Evolutionary conservation across 768 basidiomycete genomes (phyloP).

Genomic region (Lactarius deliciosus): DNA sequence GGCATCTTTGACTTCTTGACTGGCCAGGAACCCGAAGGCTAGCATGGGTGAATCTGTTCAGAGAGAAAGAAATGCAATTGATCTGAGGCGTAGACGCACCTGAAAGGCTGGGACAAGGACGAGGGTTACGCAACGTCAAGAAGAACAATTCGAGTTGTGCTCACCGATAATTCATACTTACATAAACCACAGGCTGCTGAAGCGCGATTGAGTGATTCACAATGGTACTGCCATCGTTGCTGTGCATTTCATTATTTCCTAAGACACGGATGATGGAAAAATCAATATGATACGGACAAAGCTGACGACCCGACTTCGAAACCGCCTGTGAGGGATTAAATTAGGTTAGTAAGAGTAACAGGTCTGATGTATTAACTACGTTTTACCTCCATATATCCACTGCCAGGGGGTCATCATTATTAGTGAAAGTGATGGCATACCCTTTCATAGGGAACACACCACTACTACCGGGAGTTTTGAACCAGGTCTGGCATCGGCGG

Average conservation of each 20-base stretch:
- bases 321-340: not conserved
- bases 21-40: constrained; percentile 52
- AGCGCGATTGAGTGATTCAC: constrained; percentile 31
- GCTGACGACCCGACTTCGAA: not conserved
- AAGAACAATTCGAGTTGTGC: not conserved
- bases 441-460: constrained; percentile 17
- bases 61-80: not conserved
- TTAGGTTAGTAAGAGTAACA: not conserved
- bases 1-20: constrained; percentile 51
- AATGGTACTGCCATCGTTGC: constrained; percentile 14
- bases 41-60: not conserved
- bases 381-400: constrained; percentile 32
- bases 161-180: constrained; percentile 33
- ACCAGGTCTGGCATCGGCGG: constrained; percentile 6
- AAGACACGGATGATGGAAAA: no score
- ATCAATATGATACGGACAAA: not conserved
- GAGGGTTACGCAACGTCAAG: not conserved
- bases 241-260: not conserved
- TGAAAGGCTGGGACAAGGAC: constrained; percentile 5
- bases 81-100: constrained; percentile 2
- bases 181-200: constrained; percentile 31
- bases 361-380: not conserved
- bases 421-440: not conserved
- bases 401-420: not conserved
- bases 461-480: constrained; percentile 32